Evolutionary conservation across 2,329 filamentous ascomycete species (phyloP), one percentile per base, ranked within the genome.

Genomic region (Alternaria brassicicola): DNA sequence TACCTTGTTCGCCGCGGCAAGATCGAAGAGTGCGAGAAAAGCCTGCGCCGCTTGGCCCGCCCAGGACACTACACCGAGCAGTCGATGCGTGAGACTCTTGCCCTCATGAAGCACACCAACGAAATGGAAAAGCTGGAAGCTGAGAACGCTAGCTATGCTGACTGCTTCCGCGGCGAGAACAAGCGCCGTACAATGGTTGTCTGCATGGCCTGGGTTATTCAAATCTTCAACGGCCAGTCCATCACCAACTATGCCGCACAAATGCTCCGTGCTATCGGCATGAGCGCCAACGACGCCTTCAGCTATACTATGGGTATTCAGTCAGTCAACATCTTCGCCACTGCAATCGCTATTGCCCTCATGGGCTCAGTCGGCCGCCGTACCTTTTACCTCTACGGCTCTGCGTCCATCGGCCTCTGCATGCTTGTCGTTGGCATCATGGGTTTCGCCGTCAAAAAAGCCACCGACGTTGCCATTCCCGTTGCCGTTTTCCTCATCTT

Each of bases 21-120:
- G 41, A 76, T 84, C 42, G 83, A 86, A 3, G 85, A 89, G 25
- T 49, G 55, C 46, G 89, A 88, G 35, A 89, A 89, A 78, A 77
- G 52, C 10, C 42, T 59, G 23, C 31, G n/a, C 79, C 43, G 80
- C 86, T 80, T 91, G 23, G 77, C 87, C 51, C 85, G 87, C 8
- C 78, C 90, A 10, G 79, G 84, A 61, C 79, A 80, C 48, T 86
- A 90, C 61, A 87, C 85, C 1, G 83, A 88, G 35, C 41, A 52
- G 17, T 55, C 43, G n/a, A 56, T 51, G 48, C 48, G 48, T 7
- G 50, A 60, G 33, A 93, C 89, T 0, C 82, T 95, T 57, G 87
- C 89, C 65, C 93, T 94, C 89, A 95, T 96, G 89, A 85, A 91
- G 1, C 90, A 93, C 71, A 95, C 91, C 1, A 92, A 89, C 1